A percentile compares a stretch with the other conserved stretches of the same genome.
phyloP scores from a whole-genome alignment of 140 eudicot genomes.

The Stevia rebaudiana region DNA sequence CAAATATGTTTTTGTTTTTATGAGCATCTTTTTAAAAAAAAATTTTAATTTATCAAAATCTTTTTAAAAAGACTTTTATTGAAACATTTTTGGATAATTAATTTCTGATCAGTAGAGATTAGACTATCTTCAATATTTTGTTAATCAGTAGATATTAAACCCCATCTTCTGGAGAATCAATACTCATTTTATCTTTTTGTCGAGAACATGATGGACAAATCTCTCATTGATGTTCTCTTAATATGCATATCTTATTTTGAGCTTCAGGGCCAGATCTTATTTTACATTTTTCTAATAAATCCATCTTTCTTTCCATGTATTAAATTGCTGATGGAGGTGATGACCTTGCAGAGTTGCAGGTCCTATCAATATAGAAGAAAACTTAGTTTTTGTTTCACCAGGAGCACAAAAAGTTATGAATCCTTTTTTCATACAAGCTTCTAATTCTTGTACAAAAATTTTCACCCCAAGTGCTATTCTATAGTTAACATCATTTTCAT shows the following conservation, averaged over 20 bases:
- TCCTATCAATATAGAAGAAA: background rate
- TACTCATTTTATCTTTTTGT: background rate
- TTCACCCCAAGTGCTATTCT: background rate
- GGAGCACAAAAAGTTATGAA: background rate
- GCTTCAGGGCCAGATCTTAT: background rate
- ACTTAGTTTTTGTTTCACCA: background rate
- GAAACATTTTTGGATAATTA: no score
- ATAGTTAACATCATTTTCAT: background rate
- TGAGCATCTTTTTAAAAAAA: no score
- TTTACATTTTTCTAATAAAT: background rate
- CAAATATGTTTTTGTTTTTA: no score
- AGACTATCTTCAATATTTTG: background rate
- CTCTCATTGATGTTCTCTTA: background rate
- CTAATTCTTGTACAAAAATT: background rate
- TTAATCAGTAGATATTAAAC: background rate
- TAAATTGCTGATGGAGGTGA: background rate
- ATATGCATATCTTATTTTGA: background rate
- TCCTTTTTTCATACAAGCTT: background rate
- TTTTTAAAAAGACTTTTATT: no score
- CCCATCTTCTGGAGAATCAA: background rate
- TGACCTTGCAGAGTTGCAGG: background rate
- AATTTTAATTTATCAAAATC: no score
- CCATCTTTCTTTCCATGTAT: background rate
- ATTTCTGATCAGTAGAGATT: background rate
- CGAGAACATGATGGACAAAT: background rate